Conservation (phyloP, 75 land plant genomes). For the Cupressus sempervirens region DNA sequence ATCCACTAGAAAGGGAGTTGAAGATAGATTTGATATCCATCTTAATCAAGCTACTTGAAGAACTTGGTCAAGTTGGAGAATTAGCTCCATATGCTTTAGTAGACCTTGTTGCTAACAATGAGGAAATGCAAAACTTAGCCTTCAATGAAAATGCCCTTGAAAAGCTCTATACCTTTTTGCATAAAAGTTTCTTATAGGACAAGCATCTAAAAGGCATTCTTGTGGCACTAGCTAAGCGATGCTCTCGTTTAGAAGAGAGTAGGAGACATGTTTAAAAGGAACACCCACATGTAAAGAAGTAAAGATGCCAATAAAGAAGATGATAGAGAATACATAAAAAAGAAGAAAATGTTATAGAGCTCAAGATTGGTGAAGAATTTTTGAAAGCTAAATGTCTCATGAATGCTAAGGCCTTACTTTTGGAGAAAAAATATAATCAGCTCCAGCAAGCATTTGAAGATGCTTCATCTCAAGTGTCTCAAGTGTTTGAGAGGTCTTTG, state of each 20-base stretch:
- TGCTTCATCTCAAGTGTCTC: too few species aligned
- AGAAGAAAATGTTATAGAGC: too few species aligned
- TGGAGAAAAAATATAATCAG: too few species aligned
- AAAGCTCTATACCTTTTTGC: conserved; percentile 60
- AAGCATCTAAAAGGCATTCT: conserved; percentile 72
- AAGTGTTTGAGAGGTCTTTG: conserved; percentile 91
- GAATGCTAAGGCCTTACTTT: too few species aligned
- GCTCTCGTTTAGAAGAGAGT: conserved; percentile 73
- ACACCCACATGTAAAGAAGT: too few species aligned
- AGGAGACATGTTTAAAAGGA: conserved; percentile 51
- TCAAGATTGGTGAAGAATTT: too few species aligned
- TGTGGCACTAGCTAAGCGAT: conserved; percentile 68
- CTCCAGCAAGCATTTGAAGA: too few species aligned
- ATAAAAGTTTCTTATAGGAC: too few species aligned
- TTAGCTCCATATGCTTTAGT: conserved; percentile 78
- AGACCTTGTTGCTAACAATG: conserved; percentile 60
- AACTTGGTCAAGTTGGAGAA: conserved; percentile 82
- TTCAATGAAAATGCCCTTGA: conserved; percentile 57
- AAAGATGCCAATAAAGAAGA: too few species aligned
- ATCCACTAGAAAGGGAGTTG: conserved; percentile 51
- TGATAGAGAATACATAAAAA: too few species aligned
- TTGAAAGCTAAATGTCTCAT: too few species aligned
- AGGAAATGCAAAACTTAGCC: conserved; percentile 75
- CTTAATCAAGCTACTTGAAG: conserved; percentile 74
- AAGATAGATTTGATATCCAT: conserved; percentile 51